Conservation (phyloP, 306 rosid species). For the Castanea sativa region DNA sequence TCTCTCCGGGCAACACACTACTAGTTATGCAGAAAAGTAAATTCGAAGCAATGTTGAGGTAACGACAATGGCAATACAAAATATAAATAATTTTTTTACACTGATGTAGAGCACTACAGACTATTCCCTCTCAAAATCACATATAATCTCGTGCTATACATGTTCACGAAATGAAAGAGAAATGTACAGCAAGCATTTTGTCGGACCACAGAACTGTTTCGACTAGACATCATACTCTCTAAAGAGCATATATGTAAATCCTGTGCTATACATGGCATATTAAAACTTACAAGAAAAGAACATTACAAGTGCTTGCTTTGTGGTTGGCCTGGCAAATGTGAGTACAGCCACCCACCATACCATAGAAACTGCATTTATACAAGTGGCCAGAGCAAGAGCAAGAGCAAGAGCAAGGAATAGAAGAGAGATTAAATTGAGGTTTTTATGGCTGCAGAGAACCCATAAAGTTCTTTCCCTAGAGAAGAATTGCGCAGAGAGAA, state of each 20-base stretch:
- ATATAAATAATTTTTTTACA: not conserved
- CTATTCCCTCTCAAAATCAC: conserved; percentile 10
- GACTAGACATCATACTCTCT: conserved; percentile 29
- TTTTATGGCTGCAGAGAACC: conserved; percentile 34
- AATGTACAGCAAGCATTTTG: conserved; percentile 24
- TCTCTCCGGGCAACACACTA: too few relatives aligned
- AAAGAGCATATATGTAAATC: conserved; percentile 33
- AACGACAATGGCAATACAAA: not conserved
- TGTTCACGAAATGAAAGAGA: conserved; percentile 3
- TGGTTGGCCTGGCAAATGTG: conserved; percentile 21
- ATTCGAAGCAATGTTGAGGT: too few relatives aligned
- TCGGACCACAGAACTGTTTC: conserved; percentile 20
- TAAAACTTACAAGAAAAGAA: conserved; percentile 14
- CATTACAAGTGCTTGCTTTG: conserved; percentile 34
- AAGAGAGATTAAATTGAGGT: not conserved
- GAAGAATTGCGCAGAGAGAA: conserved; percentile 30
- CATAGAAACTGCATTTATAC: conserved; percentile 26
- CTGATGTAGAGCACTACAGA: not conserved
- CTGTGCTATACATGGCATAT: conserved; percentile 42
- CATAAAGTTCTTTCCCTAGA: conserved; percentile 30
- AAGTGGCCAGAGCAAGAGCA: conserved; percentile 34
- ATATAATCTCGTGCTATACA: conserved; percentile 17
- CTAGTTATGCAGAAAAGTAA: too few relatives aligned
- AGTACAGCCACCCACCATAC: conserved; percentile 36
- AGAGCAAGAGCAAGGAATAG: conserved; percentile 26